Percentiles rank a stretch among this genome's conserved stretches.
Conservation (phyloP, 306 rosid species). For the Quercus gilva region DNA sequence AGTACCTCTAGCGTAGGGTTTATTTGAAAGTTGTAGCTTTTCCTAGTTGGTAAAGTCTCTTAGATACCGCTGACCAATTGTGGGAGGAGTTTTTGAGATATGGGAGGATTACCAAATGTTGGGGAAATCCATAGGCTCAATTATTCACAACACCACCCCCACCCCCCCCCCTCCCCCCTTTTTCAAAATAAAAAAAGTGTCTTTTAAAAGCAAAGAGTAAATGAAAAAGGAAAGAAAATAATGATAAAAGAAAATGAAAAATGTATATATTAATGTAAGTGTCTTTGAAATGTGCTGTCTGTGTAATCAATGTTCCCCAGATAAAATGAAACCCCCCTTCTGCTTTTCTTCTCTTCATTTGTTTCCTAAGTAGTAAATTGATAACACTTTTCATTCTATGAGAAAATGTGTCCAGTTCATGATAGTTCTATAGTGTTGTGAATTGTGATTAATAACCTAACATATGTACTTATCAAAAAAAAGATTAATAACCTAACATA, state of each 20-base stretch:
- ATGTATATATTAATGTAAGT: neutral
- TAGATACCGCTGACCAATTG: neutral
- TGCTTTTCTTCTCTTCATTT: neutral
- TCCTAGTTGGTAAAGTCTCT: neutral
- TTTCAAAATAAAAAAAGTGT: too few relatives aligned
- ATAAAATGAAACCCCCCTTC: neutral
- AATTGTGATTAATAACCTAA: too few relatives aligned
- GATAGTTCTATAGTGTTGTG: neutral
- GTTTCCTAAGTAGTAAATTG: neutral
- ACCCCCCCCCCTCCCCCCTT: accelerated
- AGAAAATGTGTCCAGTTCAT: neutral
- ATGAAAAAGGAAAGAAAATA: too few relatives aligned
- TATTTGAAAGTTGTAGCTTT: neutral
- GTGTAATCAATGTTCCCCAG: neutral
- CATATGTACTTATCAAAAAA: too few relatives aligned
- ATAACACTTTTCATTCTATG: neutral
- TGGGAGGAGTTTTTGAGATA: neutral
- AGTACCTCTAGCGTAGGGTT: neutral
- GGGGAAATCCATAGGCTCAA: neutral
- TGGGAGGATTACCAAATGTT: neutral
- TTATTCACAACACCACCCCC: neutral
- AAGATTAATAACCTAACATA: too few relatives aligned
- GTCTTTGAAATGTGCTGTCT: neutral
- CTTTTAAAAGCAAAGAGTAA: too few relatives aligned
- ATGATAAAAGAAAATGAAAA: too few relatives aligned